Percentiles rank a stretch among this genome's conserved stretches.
phyloP scores from a whole-genome alignment of 176 grass and related monocot species.

The Musa itinerans region DNA sequence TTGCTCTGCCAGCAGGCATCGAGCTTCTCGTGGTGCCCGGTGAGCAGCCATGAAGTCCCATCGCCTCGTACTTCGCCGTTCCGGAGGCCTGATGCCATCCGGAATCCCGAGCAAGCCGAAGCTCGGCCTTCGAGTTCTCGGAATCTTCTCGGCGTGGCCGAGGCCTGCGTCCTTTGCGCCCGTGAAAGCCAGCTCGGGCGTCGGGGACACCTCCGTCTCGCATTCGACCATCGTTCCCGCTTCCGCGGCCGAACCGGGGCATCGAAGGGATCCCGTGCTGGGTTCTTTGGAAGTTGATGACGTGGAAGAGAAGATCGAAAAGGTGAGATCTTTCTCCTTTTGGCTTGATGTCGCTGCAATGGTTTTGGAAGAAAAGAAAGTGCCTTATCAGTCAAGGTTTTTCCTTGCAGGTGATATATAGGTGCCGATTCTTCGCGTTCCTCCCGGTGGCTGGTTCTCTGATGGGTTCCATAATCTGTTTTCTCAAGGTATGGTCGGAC shows the following conservation, averaged over 20 bases:
- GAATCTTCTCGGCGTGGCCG: background rate
- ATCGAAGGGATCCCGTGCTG: background rate
- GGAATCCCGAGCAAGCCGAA: background rate
- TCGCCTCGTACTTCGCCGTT: background rate
- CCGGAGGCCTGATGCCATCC: background rate
- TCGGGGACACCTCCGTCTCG: background rate
- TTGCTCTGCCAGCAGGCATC: background rate
- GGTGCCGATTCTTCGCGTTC: conserved; percentile 11
- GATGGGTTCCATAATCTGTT: conserved; percentile 16
- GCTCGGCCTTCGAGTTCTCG: background rate
- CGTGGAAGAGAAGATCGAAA: conserved; percentile 6
- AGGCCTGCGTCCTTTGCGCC: background rate
- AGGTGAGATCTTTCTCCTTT: background rate
- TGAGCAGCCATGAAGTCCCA: background rate
- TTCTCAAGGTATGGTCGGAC: background rate
- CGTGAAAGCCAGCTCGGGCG: conserved; percentile 10
- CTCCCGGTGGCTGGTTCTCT: conserved; percentile 8
- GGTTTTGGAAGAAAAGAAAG: background rate
- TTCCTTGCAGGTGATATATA: conserved; percentile 9
- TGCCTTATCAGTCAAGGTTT: background rate
- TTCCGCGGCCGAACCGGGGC: background rate
- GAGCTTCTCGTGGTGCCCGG: background rate
- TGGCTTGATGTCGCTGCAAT: background rate
- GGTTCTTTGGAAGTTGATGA: background rate
- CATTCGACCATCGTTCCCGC: background rate